A percentile compares a stretch with the other conserved stretches of the same genome.
Conservation (phyloP, 805 yeast genomes). For the Metschnikowia lochheadii region DNA sequence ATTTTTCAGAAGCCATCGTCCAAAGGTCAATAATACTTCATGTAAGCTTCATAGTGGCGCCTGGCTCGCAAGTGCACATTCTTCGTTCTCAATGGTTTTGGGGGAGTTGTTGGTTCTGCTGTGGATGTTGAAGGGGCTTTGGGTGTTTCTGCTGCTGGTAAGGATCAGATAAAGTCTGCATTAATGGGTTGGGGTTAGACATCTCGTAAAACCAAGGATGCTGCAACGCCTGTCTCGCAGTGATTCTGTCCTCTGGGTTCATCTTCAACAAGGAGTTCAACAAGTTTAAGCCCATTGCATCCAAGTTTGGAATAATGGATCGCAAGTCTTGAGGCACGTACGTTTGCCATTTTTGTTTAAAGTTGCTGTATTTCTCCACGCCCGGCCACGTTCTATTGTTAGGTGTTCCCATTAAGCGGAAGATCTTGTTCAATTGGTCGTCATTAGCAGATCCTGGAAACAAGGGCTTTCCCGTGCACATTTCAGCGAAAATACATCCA, state of each 20-base stretch:
- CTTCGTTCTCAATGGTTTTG: conserved; percentile 1
- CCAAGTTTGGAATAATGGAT: conserved; percentile 62
- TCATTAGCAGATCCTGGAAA: conserved; percentile 97
- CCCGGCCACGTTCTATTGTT: conserved; percentile 97
- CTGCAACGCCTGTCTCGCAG: conserved; percentile 58
- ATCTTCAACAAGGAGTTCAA: conserved; percentile 55
- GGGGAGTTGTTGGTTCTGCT: conserved; percentile 4
- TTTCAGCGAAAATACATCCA: conserved; percentile 96
- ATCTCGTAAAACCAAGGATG: conserved; percentile 84
- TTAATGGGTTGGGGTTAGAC: conserved; percentile 38
- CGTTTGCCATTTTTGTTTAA: conserved; percentile 75
- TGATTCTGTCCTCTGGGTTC: conserved; percentile 58
- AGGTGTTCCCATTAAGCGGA: conserved; percentile 94
- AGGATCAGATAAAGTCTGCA: conserved; percentile 32
- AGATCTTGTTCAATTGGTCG: conserved; percentile 88
- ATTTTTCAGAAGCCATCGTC: neutral
- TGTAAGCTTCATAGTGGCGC: neutral
- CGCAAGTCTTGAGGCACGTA: conserved; percentile 87
- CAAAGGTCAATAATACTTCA: neutral
- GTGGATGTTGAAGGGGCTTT: neutral
- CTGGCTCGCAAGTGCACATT: conserved; percentile 1
- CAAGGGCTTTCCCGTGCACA: conserved; percentile 96
- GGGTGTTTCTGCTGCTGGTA: conserved; percentile 18
- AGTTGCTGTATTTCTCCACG: conserved; percentile 85
- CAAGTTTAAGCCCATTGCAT: conserved; percentile 64